These are phyloP conservation scores for Arthroderma sp. DNA, from an alignment of 2,329 filamentous ascomycete species.

Conservation along the genomic window DNA sequence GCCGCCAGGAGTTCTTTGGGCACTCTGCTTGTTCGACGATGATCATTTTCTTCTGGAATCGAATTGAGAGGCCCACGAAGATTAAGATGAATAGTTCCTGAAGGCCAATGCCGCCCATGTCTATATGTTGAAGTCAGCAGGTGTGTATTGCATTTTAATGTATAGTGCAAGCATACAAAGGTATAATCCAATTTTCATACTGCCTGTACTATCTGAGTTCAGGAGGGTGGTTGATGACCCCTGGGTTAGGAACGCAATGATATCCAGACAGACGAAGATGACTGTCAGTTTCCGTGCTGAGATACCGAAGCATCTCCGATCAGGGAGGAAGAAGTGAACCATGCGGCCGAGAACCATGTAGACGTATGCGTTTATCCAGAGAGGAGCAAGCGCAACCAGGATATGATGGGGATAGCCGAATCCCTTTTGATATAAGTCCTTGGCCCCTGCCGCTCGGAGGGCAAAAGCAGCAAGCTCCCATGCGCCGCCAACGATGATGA, in stretches of 20 bases:
- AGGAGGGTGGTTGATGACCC: constrained; percentile 13
- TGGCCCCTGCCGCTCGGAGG: constrained; percentile 11
- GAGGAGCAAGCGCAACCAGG: constrained; percentile 14
- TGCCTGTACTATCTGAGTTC: constrained; percentile 15
- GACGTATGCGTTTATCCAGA: constrained; percentile 35
- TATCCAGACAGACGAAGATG: constrained; percentile 34
- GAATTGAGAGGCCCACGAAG: constrained; percentile 39
- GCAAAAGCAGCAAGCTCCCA: constrained; percentile 14
- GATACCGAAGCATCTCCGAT: constrained; percentile 28
- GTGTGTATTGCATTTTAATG: constrained; percentile 12
- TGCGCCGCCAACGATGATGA: constrained; percentile 11
- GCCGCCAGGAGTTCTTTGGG: constrained; percentile 22
- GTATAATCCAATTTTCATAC: constrained; percentile 16
- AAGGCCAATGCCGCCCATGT: constrained; percentile 31
- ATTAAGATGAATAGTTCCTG: constrained; percentile 43
- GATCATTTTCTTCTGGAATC: constrained; percentile 38
- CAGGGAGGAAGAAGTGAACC: constrained; percentile 35
- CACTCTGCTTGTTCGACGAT: constrained; percentile 25
- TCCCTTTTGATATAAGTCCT: constrained; percentile 8
- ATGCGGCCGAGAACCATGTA: constrained; percentile 39
- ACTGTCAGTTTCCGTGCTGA: constrained; percentile 28
- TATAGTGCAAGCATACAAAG: constrained; percentile 16
- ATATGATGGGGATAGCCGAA: constrained; percentile 13
- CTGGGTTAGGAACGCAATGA: constrained; percentile 21
- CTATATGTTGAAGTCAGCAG: constrained; percentile 5